Percentiles rank a stretch among this genome's conserved stretches.
Evolutionary conservation across 805 yeast species (phyloP).

Genomic region (Alloascoidea africana): DNA sequence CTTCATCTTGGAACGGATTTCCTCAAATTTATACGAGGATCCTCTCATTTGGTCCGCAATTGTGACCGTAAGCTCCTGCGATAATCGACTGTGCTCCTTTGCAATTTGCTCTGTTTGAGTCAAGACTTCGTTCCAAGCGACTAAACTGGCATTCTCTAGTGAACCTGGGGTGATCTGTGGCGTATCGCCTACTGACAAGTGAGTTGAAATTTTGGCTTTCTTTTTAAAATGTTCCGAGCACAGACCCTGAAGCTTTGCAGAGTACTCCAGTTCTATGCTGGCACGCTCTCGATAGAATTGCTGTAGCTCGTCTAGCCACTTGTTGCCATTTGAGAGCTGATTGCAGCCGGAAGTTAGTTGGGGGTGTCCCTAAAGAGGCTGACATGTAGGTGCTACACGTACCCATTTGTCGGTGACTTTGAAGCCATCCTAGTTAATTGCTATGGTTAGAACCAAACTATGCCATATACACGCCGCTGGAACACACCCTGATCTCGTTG

Average conservation of each 20-base stretch:
- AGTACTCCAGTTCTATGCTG: constrained; percentile 67
- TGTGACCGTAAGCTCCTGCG: constrained; percentile 42
- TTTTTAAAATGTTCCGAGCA: constrained; percentile 57
- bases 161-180: constrained; percentile 94
- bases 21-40: constrained; percentile 36
- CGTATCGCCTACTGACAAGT: constrained; percentile 74
- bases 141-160: constrained; percentile 72
- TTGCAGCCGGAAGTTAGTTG: background rate
- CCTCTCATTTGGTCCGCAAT: constrained; percentile 46
- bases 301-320: constrained; percentile 68
- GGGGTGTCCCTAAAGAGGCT: background rate
- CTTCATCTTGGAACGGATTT: constrained; percentile 38
- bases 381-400: constrained; percentile 5
- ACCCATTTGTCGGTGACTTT: constrained; percentile 73
- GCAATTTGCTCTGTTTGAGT: constrained; percentile 73
- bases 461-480: too few species aligned
- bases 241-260: constrained; percentile 47
- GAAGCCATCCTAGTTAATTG: constrained; percentile 43
- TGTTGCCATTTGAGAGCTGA: constrained; percentile 37
- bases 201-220: constrained; percentile 54
- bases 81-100: constrained; percentile 43
- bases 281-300: constrained; percentile 77
- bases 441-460: too few species aligned
- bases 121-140: constrained; percentile 81
- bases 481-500: constrained; percentile 8